Evolutionary conservation across 2,329 filamentous ascomycete genomes (phyloP), one percentile per base, ranked within the genome.

Genomic region (Nakataea oryzae): DNA sequence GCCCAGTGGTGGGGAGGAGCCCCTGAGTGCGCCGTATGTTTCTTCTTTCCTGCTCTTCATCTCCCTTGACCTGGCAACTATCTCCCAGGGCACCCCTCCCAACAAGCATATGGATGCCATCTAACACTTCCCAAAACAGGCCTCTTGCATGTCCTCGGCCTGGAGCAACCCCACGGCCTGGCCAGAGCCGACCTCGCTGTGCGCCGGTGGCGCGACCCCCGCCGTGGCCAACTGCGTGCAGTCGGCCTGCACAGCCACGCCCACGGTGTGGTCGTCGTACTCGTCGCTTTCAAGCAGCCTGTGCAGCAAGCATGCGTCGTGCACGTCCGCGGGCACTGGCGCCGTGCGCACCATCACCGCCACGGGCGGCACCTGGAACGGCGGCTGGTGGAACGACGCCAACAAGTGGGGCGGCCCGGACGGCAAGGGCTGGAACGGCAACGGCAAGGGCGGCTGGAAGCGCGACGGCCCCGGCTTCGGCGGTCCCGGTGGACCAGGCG

Each of bases 11-110:
- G 70, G 67, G 64, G 64, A 62, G 76, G 73, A 21, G 76, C 75
- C 2, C 76, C 76, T 11, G 70, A 71, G 47, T 78, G 76, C 64
- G 76, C 75, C 65, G 76, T 78, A 69, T 67, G 76, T 74, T 26
- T 5, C 12, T 17, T 28, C 54, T 26, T 50, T 17, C 54, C 57
- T 47, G 29, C 27, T 12, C 4, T 21, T 24, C 30, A 58, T 47
- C 12, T 12, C 60, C 30, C 21, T 26, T 21, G 47, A 26, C 21
- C 54, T 27, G n/a, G 17, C 17, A 24, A 17, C 24, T n/a, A n/a
- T n/a, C n/a, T 27, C n/a, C 29, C 12, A 58, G 27, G 8, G 2
- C 21, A 56, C 26, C 17, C n/a, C n/a, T n/a, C n/a, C n/a, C n/a
- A n/a, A n/a, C n/a, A n/a, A n/a, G n/a, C n/a, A n/a, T n/a, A n/a